These are phyloP conservation scores for Trametes gibbosa DNA, from an alignment of 768 basidiomycete species.

Conservation along the genomic window DNA sequence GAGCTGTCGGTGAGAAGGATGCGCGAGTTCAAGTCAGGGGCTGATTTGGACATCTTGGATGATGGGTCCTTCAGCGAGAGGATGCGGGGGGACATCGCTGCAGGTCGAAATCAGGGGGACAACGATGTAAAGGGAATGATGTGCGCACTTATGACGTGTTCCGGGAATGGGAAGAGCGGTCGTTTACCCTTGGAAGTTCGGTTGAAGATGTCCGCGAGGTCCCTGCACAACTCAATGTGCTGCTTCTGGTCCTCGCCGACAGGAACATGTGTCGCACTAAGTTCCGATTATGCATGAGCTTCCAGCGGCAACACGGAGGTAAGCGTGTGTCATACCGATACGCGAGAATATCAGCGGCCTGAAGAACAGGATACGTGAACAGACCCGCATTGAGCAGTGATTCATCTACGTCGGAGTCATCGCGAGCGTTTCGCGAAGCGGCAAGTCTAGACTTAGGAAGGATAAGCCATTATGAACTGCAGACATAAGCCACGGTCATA, in stretches of 20 bases:
- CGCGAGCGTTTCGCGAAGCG: conserved; percentile 66
- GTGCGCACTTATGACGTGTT: conserved; percentile 64
- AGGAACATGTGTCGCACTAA: conserved; percentile 87
- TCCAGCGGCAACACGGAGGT: neutral
- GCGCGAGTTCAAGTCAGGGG: conserved; percentile 72
- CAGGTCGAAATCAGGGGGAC: neutral
- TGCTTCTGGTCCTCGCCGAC: conserved; percentile 97
- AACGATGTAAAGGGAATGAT: no score
- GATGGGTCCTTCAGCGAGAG: conserved; percentile 83
- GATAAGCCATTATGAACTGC: neutral
- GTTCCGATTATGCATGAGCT: neutral
- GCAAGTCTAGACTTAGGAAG: conserved; percentile 66
- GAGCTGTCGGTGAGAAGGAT: conserved; percentile 81
- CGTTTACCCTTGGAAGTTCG: conserved; percentile 48
- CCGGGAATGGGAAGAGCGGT: conserved; percentile 69
- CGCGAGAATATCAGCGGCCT: conserved; percentile 87
- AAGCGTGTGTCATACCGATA: conserved; percentile 57
- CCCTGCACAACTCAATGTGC: conserved; percentile 86
- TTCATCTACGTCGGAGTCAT: conserved; percentile 79
- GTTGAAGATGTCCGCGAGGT: conserved; percentile 84
- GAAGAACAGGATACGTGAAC: conserved; percentile 89
- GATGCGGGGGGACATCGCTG: conserved; percentile 79
- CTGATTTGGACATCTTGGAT: conserved; percentile 95
- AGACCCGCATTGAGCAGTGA: conserved; percentile 79
- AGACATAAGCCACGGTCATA: conserved; percentile 27